phyloP scores from a whole-genome alignment of 164 flowering plant species.

The Brasenia schreberi region DNA sequence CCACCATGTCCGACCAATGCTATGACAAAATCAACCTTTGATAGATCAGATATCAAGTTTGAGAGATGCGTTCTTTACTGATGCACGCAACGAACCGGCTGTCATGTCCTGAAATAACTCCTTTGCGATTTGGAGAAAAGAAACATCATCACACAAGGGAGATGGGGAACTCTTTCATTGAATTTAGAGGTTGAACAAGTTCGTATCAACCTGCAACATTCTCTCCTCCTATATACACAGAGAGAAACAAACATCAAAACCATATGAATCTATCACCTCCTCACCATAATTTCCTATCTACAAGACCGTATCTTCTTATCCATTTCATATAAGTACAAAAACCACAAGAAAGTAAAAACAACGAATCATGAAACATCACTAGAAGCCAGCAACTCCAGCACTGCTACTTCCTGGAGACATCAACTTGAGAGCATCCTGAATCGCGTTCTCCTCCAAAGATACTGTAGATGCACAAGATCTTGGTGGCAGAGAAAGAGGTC shows the following conservation, averaged over 20 bases:
- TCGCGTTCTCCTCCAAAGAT: conserved; percentile 36
- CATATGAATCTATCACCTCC: conserved; percentile 22
- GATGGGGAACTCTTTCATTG: background rate
- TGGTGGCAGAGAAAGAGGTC: conserved; percentile 32
- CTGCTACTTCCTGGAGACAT: conserved; percentile 31
- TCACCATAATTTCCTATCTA: conserved; percentile 20
- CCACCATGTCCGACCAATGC: no score
- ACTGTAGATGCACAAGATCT: conserved; percentile 46
- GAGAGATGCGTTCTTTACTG: no score
- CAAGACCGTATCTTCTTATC: background rate
- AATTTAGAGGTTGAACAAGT: background rate
- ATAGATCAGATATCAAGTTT: no score
- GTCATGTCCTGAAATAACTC: no score
- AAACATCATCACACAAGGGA: no score
- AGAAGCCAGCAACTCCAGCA: conserved; percentile 71
- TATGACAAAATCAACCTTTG: no score
- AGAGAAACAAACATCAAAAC: conserved; percentile 25
- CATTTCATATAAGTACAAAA: conserved; percentile 3
- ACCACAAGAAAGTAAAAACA: conserved; percentile 8
- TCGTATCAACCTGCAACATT: conserved; percentile 5
- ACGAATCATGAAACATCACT: conserved; percentile 36
- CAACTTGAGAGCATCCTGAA: conserved; percentile 45
- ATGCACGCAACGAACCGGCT: no score
- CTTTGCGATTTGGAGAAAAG: no score
- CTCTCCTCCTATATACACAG: conserved; percentile 13